Evolutionary conservation across 2,329 filamentous ascomycete species (phyloP).

Genomic region (Elsinoe ampelina): DNA sequence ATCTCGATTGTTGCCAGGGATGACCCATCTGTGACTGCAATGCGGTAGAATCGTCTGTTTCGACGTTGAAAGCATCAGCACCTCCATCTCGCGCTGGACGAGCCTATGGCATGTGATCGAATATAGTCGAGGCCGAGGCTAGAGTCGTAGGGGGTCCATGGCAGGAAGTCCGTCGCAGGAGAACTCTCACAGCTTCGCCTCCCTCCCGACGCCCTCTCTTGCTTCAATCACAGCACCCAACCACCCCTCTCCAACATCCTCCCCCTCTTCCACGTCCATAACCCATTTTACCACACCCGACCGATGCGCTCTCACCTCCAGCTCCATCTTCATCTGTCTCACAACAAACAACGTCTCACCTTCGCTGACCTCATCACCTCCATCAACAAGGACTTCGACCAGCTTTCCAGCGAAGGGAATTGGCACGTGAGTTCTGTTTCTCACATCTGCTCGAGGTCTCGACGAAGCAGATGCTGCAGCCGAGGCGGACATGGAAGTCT

Average conservation of each 20-base stretch:
- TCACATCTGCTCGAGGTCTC: constrained; percentile 42
- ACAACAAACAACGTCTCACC: constrained; percentile 50
- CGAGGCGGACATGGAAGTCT: constrained; percentile 35
- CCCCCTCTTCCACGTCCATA: constrained; percentile 44
- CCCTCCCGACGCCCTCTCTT: constrained; percentile 21
- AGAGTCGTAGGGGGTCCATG: no score
- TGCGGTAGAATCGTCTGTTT: no score
- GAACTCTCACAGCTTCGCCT: constrained; percentile 19
- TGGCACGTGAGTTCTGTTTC: constrained; percentile 43
- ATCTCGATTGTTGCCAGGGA: no score
- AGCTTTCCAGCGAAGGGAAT: constrained; percentile 51
- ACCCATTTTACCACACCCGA: constrained; percentile 44
- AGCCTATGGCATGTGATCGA: no score
- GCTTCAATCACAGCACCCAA: constrained; percentile 39
- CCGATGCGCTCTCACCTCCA: constrained; percentile 48
- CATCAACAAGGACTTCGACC: constrained; percentile 49
- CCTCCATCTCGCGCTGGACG: no score
- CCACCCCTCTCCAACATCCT: constrained; percentile 49
- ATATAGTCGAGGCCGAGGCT: no score
- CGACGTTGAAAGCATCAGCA: no score
- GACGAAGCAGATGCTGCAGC: constrained; percentile 30
- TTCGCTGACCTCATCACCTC: constrained; percentile 40
- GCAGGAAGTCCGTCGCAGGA: background rate
- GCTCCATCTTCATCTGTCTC: constrained; percentile 61
- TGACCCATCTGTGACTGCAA: no score